Percentiles rank a stretch among this genome's conserved stretches.
Conservation (phyloP, 1,284 basidiomycete species). For the Laetiporus sulphureus region DNA sequence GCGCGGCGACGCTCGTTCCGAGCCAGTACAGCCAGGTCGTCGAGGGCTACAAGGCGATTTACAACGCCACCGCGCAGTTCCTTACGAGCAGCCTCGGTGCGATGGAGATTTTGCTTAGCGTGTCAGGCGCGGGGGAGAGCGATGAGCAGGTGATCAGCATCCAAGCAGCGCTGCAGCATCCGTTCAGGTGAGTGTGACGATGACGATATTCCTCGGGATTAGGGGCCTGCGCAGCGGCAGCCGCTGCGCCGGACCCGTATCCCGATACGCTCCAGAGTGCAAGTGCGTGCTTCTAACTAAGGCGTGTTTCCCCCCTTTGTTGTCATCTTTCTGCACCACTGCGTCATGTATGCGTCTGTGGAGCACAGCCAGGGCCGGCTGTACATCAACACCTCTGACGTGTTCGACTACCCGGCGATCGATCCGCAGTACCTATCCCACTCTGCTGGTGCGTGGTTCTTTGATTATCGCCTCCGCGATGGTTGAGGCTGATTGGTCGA, state of each 20-base stretch:
- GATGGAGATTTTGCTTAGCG: slow-evolving; percentile 56
- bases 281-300: no score
- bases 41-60: slow-evolving; percentile 59
- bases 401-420: slow-evolving; percentile 51
- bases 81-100: slow-evolving; percentile 39
- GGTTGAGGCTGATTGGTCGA: no score
- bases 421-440: slow-evolving; percentile 59
- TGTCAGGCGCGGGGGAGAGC: slow-evolving; percentile 37
- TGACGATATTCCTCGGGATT: no score
- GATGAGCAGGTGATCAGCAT: slow-evolving; percentile 40
- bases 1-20: slow-evolving; percentile 37
- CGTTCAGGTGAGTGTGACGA: slow-evolving; percentile 38
- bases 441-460: slow-evolving; percentile 31
- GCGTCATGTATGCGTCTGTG: background rate
- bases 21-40: slow-evolving; percentile 42
- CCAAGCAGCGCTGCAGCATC: slow-evolving; percentile 65
- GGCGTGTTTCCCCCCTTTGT: no score
- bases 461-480: no score
- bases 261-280: no score
- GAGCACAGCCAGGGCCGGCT: slow-evolving; percentile 27
- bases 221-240: no score
- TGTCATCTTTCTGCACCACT: slow-evolving; percentile 11
- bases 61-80: slow-evolving; percentile 42
- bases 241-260: no score
- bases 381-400: slow-evolving; percentile 42